Evolutionary conservation across 768 basidiomycete genomes (phyloP).

Genomic region (Russula vinacea): DNA sequence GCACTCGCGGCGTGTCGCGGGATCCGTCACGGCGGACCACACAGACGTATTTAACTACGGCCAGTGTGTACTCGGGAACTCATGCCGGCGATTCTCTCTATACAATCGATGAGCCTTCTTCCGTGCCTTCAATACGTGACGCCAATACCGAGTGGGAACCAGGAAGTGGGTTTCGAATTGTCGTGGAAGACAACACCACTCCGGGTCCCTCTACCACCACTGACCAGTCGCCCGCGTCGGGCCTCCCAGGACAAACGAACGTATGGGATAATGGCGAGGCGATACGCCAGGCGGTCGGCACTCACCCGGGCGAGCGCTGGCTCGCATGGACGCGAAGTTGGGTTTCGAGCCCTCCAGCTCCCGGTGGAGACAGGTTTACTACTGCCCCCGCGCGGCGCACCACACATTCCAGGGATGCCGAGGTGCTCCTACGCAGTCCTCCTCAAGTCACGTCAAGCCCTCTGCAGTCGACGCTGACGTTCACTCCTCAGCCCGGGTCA

Average conservation of each 20-base stretch:
- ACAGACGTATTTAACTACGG: slow-evolving; percentile 20
- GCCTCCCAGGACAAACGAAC: slow-evolving; percentile 24
- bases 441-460: slow-evolving; percentile 55
- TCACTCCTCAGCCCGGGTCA: slow-evolving; percentile 32
- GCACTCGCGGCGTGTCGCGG: slow-evolving; percentile 29
- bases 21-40: slow-evolving; percentile 20
- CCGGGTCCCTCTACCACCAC: background rate
- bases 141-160: slow-evolving; percentile 21
- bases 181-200: slow-evolving; percentile 36
- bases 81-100: slow-evolving; percentile 9
- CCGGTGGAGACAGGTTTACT: slow-evolving; percentile 42
- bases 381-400: slow-evolving; percentile 38
- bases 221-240: background rate
- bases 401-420: slow-evolving; percentile 32
- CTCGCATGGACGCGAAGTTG: slow-evolving; percentile 31
- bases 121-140: background rate
- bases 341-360: slow-evolving; percentile 27
- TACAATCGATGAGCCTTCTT: background rate
- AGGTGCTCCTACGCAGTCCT: slow-evolving; percentile 53
- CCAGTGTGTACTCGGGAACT: slow-evolving; percentile 26
- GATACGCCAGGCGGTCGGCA: slow-evolving; percentile 30
- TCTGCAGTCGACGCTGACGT: slow-evolving; percentile 55
- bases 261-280: slow-evolving; percentile 26
- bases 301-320: slow-evolving; percentile 24
- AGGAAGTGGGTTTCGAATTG: slow-evolving; percentile 45